Percentiles rank a stretch among this genome's conserved stretches.
Evolutionary conservation across 805 yeast species (phyloP).

Genomic region (Candida koratica): DNA sequence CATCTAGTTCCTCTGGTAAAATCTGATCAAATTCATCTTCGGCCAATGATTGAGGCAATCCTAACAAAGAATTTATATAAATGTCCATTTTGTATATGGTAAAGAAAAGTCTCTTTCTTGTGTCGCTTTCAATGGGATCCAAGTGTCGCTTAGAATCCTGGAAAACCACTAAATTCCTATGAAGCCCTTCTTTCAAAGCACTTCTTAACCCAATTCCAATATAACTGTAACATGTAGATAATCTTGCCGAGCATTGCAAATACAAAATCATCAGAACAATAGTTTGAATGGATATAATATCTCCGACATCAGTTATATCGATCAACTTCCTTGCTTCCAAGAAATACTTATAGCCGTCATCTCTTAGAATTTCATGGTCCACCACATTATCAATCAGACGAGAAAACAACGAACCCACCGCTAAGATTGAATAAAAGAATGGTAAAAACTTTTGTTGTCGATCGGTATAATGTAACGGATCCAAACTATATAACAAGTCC

Average conservation of each 20-base stretch:
- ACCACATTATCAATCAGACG: constrained; percentile 30
- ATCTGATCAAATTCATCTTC: constrained; percentile 86
- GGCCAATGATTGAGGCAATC: constrained; percentile 72
- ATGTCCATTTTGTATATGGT: constrained; percentile 88
- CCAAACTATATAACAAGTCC: constrained; percentile 70
- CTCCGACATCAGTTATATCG: constrained; percentile 81
- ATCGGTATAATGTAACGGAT: constrained; percentile 66
- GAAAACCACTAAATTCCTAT: constrained; percentile 56
- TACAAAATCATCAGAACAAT: constrained; percentile 82
- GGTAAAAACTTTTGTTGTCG: constrained; percentile 75
- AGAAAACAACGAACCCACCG: constrained; percentile 78
- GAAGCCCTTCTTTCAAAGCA: constrained; percentile 78
- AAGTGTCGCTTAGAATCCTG: constrained; percentile 47
- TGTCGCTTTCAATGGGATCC: constrained; percentile 77
- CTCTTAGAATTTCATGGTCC: constrained; percentile 46
- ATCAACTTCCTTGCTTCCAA: constrained; percentile 74
- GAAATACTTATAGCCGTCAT: constrained; percentile 78
- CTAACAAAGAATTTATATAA: constrained; percentile 81
- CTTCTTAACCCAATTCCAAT: constrained; percentile 84
- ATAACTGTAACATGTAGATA: constrained; percentile 84
- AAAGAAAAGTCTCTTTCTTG: constrained; percentile 82
- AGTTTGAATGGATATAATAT: constrained; percentile 77
- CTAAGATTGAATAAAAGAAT: constrained; percentile 78
- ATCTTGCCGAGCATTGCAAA: constrained; percentile 81
- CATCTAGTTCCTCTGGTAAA: constrained; percentile 79